phyloP scores from a whole-genome alignment of 23 red algal genomes.

The Gracilaria gracilis region DNA sequence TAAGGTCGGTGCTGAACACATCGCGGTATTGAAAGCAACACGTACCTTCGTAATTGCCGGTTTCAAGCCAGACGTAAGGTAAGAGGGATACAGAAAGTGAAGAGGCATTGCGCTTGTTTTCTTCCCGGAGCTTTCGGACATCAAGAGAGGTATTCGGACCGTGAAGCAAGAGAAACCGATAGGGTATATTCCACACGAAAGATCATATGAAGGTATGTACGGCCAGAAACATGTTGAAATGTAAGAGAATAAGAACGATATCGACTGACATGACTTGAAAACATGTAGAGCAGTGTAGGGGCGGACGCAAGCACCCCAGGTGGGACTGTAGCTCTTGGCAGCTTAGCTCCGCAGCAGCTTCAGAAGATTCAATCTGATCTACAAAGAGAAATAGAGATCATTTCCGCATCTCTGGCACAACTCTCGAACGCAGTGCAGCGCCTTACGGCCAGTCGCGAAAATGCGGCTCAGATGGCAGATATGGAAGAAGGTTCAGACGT shows the following conservation, averaged over 20 bases:
- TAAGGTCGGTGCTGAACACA: too few relatives aligned
- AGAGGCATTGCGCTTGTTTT: neutral
- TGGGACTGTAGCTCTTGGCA: constrained; percentile 59
- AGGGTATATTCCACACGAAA: neutral
- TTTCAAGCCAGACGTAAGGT: too few relatives aligned
- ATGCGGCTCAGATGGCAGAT: constrained; percentile 51
- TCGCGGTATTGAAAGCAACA: too few relatives aligned
- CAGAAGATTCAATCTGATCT: constrained; percentile 51
- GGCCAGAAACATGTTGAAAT: neutral
- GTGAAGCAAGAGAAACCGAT: neutral
- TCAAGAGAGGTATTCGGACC: neutral
- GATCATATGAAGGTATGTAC: constrained; percentile 6
- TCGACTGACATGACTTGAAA: neutral
- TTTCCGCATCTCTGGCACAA: constrained; percentile 54
- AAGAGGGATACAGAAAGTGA: too few relatives aligned
- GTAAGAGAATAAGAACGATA: neutral
- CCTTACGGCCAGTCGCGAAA: constrained; percentile 55
- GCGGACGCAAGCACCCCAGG: constrained; percentile 20
- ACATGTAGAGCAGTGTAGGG: constrained; percentile 17
- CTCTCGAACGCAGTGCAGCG: constrained; percentile 60
- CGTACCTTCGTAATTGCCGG: too few relatives aligned
- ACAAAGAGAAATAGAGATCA: constrained; percentile 64
- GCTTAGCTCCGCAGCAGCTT: constrained; percentile 50
- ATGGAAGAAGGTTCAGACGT: constrained; percentile 25
- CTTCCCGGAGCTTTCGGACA: neutral